Evolutionary conservation across 148 eudicot genomes (phyloP).

Genomic region (Fagopyrum esculentum): DNA sequence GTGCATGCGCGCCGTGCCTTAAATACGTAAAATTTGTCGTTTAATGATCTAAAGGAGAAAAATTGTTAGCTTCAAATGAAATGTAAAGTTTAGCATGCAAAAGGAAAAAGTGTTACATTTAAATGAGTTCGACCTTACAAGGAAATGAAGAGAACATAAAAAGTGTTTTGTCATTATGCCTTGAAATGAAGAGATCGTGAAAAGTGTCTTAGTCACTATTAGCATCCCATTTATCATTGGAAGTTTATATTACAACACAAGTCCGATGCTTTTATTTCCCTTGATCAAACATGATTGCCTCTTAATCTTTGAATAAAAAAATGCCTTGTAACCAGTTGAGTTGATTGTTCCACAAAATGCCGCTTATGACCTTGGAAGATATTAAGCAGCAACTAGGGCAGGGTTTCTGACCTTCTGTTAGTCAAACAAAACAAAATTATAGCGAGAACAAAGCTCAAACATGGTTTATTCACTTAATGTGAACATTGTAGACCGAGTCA

Average conservation of each 20-base stretch:
- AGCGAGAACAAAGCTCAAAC: not conserved
- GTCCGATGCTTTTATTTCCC: not conserved
- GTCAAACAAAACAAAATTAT: not conserved
- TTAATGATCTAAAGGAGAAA: too few species aligned
- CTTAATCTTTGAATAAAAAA: not conserved
- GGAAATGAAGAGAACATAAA: too few species aligned
- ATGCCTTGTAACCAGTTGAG: not conserved
- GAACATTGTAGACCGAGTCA: not conserved
- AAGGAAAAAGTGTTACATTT: too few species aligned
- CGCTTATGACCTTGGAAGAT: not conserved
- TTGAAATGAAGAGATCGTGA: too few species aligned
- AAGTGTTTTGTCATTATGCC: too few species aligned
- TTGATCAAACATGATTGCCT: not conserved
- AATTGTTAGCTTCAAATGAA: too few species aligned
- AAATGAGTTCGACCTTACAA: too few species aligned
- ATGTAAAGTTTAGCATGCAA: too few species aligned
- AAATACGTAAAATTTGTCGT: too few species aligned
- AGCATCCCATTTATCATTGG: not conserved
- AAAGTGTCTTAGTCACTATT: too few species aligned
- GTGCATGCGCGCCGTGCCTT: too few species aligned
- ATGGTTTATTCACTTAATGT: not conserved
- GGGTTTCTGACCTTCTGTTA: constrained; percentile 5
- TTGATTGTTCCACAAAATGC: not conserved
- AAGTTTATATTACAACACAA: not conserved
- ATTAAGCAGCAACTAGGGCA: not conserved